Evolutionary conservation across 768 basidiomycete genomes (phyloP).

Genomic region (Mycena venus): DNA sequence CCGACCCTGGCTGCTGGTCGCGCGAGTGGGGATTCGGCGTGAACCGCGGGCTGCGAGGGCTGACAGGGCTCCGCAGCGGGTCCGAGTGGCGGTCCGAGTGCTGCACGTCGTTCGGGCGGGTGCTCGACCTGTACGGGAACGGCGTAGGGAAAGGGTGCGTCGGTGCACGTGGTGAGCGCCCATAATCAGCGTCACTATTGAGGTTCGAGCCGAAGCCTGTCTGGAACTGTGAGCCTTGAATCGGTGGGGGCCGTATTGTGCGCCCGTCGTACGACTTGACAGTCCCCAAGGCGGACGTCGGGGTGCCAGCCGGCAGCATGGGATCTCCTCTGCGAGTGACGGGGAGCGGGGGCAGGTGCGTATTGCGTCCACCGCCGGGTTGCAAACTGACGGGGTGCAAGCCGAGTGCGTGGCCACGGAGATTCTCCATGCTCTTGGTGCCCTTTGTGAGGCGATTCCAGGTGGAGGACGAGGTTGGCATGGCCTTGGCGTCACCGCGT

Average conservation of each 20-base stretch:
- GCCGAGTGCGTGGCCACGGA: conserved; percentile 49
- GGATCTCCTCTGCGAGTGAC: conserved; percentile 47
- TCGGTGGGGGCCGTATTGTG: conserved; percentile 54
- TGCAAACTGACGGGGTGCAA: conserved; percentile 50
- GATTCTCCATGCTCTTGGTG: conserved; percentile 73
- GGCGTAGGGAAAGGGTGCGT: conserved; percentile 34
- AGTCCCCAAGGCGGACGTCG: conserved; percentile 42
- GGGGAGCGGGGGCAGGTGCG: conserved; percentile 48
- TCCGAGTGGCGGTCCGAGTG: conserved; percentile 56
- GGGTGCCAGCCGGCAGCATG: conserved; percentile 32
- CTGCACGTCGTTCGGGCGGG: conserved; percentile 57
- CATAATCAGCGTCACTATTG: conserved; percentile 49
- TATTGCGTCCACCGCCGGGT: conserved; percentile 45
- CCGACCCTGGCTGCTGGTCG: conserved; percentile 42
- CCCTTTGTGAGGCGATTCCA: conserved; percentile 49
- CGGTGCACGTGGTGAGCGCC: conserved; percentile 55
- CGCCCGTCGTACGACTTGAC: conserved; percentile 60
- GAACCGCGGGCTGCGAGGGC: conserved; percentile 60
- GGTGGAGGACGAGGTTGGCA: conserved; percentile 47
- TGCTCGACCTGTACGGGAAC: conserved; percentile 30
- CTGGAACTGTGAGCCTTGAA: conserved; percentile 54
- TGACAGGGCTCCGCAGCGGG: conserved; percentile 76
- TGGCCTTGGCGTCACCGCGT: conserved; percentile 52
- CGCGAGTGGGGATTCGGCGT: conserved; percentile 42
- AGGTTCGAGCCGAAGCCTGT: conserved; percentile 51